Conservation (phyloP, 2,329 filamentous ascomycete species). For the Talaromyces funiculosus region DNA sequence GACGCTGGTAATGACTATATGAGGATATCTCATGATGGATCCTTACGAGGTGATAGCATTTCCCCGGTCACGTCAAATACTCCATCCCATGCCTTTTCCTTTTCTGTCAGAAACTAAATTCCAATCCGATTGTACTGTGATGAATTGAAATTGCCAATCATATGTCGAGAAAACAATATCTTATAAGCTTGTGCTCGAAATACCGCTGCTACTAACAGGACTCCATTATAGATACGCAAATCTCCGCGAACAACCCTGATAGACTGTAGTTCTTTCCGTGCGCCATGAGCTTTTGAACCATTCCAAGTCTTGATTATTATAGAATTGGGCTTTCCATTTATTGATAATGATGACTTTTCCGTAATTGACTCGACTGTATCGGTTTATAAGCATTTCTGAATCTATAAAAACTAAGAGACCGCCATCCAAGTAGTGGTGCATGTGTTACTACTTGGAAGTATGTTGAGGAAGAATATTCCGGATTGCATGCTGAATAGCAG, state of each 20-base stretch:
- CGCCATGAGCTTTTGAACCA: neutral
- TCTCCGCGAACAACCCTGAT: neutral
- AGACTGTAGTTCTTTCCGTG: neutral
- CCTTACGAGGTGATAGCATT: neutral
- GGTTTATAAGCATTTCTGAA: neutral
- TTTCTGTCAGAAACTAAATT: too few species aligned
- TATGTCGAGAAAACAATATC: neutral
- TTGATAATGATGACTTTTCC: too few species aligned
- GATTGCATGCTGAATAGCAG: constrained; percentile 51
- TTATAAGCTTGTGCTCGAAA: neutral
- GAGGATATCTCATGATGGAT: neutral
- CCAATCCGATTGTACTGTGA: too few species aligned
- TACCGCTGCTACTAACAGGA: neutral
- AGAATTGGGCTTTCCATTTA: neutral
- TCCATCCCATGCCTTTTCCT: neutral
- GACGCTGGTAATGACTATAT: neutral
- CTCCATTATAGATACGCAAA: neutral
- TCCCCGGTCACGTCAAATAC: neutral
- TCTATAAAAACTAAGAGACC: neutral
- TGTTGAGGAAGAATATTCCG: constrained; percentile 26
- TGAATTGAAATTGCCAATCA: too few species aligned
- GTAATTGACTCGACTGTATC: neutral
- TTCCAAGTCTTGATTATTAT: too few species aligned
- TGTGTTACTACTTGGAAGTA: neutral
- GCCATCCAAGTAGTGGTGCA: neutral